Conservation (phyloP, 83 land plant genomes). For the Picea abies region DNA sequence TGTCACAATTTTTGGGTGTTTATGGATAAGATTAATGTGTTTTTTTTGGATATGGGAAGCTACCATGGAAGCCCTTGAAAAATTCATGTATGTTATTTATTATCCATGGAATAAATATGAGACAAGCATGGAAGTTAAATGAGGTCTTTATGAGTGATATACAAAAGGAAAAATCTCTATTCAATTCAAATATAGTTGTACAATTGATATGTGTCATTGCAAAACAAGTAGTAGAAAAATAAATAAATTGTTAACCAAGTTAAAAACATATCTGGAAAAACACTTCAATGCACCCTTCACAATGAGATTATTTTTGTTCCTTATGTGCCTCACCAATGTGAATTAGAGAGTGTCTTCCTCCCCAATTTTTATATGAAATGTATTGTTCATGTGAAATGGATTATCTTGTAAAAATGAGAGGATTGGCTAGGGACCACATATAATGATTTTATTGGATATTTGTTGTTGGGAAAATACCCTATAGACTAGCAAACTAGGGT, state of each 20-base stretch:
- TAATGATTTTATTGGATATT: no score
- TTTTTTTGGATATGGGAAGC: slow-evolving; percentile 98
- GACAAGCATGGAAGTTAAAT: background rate
- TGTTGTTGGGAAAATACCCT: no score
- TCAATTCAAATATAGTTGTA: slow-evolving; percentile 58
- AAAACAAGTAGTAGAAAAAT: slow-evolving; percentile 95
- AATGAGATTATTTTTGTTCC: slow-evolving; percentile 39
- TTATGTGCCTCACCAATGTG: slow-evolving; percentile 64
- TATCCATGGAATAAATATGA: background rate
- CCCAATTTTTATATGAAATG: no score
- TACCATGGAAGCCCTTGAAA: slow-evolving; percentile 85
- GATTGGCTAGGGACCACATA: no score
- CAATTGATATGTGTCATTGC: slow-evolving; percentile 66
- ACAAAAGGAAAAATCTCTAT: slow-evolving; percentile 11
- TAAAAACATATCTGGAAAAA: slow-evolving; percentile 78
- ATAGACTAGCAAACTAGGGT: no score
- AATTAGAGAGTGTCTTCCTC: slow-evolving; percentile 20
- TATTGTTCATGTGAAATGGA: no score
- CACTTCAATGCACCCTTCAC: slow-evolving; percentile 69
- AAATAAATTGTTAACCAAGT: slow-evolving; percentile 92
- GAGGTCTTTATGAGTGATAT: background rate
- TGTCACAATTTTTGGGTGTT: no score
- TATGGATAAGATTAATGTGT: no score
- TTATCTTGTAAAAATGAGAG: no score
- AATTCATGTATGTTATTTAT: slow-evolving; percentile 44